phyloP scores from a whole-genome alignment of 768 basidiomycete genomes.

The Lyophyllum shimeji region DNA sequence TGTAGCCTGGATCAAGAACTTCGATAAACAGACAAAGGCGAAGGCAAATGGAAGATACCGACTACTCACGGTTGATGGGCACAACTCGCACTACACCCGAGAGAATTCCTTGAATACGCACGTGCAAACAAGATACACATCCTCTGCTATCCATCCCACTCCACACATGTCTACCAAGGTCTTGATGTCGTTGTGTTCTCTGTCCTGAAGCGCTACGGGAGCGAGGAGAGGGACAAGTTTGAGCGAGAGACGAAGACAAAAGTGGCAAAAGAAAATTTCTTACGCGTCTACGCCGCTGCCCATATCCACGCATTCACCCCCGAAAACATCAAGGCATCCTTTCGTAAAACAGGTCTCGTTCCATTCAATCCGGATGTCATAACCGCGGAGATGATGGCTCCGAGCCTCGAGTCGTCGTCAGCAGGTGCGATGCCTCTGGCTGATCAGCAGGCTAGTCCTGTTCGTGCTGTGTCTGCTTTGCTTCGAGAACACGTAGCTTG shows the following conservation, averaged over 20 bases:
- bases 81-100: conserved; percentile 36
- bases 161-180: conserved; percentile 42
- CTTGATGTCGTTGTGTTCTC: conserved; percentile 45
- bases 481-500: too few species aligned
- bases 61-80: conserved; percentile 41
- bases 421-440: too few species aligned
- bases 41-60: conserved; percentile 30
- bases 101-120: conserved; percentile 31
- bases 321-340: conserved; percentile 21
- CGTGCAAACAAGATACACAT: conserved; percentile 33
- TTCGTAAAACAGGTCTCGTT: conserved; percentile 20
- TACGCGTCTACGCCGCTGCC: conserved; percentile 14
- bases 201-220: conserved; percentile 29
- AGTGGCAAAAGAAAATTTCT: conserved; percentile 12
- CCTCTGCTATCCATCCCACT: conserved; percentile 38
- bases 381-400: too few species aligned
- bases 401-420: too few species aligned
- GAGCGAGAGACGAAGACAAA: conserved; percentile 9
- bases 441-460: too few species aligned
- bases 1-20: conserved; percentile 25
- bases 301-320: conserved; percentile 12
- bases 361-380: neutral
- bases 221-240: conserved; percentile 6
- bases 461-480: too few species aligned
- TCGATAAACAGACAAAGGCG: conserved; percentile 31